Evolutionary conservation across 2,329 filamentous ascomycete genomes (phyloP).

Genomic region (Fusarium albosuccineum): DNA sequence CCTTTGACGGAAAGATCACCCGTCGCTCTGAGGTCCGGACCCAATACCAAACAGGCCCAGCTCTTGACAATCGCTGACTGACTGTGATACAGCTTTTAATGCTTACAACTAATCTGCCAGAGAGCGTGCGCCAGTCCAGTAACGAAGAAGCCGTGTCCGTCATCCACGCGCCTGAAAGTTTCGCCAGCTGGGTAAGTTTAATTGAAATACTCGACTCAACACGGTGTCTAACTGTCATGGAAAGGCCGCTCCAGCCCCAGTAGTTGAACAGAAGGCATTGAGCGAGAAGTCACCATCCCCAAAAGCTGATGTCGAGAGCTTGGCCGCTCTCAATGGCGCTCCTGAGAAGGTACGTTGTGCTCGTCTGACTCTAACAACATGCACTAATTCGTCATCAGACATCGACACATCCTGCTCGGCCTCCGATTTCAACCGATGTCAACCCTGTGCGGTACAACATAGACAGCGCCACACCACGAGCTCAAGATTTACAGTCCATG

Average conservation of each 20-base stretch:
- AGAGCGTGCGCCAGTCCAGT: conserved; percentile 68
- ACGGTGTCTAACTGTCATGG: conserved; percentile 37
- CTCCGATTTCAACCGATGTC: conserved; percentile 81
- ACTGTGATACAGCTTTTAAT: conserved; percentile 59
- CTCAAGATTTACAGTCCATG: conserved; percentile 84
- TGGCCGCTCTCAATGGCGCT: conserved; percentile 40
- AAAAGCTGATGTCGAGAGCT: conserved; percentile 53
- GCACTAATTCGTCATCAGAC: conserved; percentile 26
- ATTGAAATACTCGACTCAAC: neutral
- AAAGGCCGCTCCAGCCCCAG: conserved; percentile 59
- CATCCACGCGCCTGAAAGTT: conserved; percentile 89
- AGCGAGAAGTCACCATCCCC: conserved; percentile 53
- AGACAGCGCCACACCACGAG: conserved; percentile 81
- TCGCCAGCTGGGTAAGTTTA: conserved; percentile 78
- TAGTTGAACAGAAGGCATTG: conserved; percentile 51
- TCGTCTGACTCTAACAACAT: neutral
- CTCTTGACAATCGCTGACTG: conserved; percentile 25
- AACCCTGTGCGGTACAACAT: conserved; percentile 74
- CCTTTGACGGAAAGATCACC: conserved; percentile 19
- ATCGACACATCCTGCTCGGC: conserved; percentile 65
- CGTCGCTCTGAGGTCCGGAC: conserved; percentile 51
- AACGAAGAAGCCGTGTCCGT: conserved; percentile 89
- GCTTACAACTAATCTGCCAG: conserved; percentile 69
- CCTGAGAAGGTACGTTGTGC: conserved; percentile 42
- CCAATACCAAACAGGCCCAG: neutral